Evolutionary conservation across 2,329 filamentous ascomycete genomes (phyloP).

Genomic region (Aspergillus chevalieri): DNA sequence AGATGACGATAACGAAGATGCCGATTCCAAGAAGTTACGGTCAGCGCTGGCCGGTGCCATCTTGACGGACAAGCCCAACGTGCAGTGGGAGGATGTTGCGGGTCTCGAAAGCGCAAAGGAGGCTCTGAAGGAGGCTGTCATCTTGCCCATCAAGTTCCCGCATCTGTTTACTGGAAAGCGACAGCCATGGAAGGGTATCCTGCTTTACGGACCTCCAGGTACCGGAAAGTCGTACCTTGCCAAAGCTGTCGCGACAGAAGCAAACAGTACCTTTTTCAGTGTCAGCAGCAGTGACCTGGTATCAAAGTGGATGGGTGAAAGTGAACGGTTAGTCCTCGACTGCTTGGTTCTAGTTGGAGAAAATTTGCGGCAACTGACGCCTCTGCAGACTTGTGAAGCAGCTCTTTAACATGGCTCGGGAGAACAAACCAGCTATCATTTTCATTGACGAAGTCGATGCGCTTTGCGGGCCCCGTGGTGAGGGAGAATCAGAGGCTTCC

Average conservation of each 20-base stretch:
- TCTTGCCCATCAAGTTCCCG: slow-evolving; percentile 96
- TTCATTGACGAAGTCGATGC: slow-evolving; percentile 99
- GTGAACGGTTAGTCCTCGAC: slow-evolving; percentile 66
- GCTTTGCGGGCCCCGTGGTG: slow-evolving; percentile 82
- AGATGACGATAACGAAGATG: slow-evolving; percentile 67
- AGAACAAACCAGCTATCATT: slow-evolving; percentile 97
- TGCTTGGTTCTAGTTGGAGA: not conserved
- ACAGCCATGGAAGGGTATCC: slow-evolving; percentile 96
- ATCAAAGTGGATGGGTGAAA: slow-evolving; percentile 99
- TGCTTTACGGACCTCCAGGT: slow-evolving; percentile 91
- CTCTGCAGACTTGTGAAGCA: slow-evolving; percentile 76
- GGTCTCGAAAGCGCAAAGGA: slow-evolving; percentile 92
- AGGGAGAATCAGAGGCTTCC: slow-evolving; percentile 96
- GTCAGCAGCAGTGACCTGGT: slow-evolving; percentile 96
- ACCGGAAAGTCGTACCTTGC: slow-evolving; percentile 97
- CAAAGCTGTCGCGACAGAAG: slow-evolving; percentile 95
- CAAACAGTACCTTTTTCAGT: slow-evolving; percentile 98
- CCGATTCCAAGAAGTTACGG: slow-evolving; percentile 91
- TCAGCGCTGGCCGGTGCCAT: slow-evolving; percentile 89
- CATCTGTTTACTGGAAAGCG: slow-evolving; percentile 93
- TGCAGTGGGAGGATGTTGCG: slow-evolving; percentile 97
- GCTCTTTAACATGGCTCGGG: slow-evolving; percentile 93
- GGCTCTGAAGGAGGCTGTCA: slow-evolving; percentile 93
- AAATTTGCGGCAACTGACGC: not conserved
- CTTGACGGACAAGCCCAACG: slow-evolving; percentile 87